Base-by-base conservation (phyloP, 305 asterid genomes). In the Fraxinus sp. region DNA sequence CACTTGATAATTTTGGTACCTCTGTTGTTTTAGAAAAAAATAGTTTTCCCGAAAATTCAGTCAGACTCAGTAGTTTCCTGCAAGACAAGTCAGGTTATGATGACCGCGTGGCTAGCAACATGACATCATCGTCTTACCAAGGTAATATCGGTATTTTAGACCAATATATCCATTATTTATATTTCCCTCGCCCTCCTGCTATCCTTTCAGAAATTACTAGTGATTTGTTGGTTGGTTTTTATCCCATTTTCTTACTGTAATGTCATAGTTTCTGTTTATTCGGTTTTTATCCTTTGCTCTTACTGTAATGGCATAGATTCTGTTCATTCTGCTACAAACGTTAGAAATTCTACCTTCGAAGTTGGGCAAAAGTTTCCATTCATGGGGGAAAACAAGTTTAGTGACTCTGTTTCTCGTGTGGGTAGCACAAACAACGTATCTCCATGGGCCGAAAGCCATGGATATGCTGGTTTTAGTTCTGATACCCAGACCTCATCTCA, bases 361-460 rank as follows among this genome's bases (percentile, higher is more conserved):
- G 82, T 59, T 82, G 90, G 89, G 84, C 86, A 80, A 76, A 88
- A 85, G 41, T 82, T 84, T 81, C 84, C 97, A 84, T 91, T 85
- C 76, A 71, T 26, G 83, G 90, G 83, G 83, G 92, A 91, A 78
- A 84, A 84, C 89, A 89, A 87, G 83, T 78, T 79, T 64, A 83
- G 84, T 81, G 85, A 89, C 76, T 81, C 90, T 76, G 81, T 66
- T 75, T 85, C 80, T 84, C 85, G 84, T 86, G 33, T 85, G 72
- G 84, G 81, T 79, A 76, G 84, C 83, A 85, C 82, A 41, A 91
- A 88, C 73, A 79, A 83, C 55, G 84, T 90, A 77, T 86, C 90
- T 79, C 85, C 89, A 36, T 89, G 93, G 98, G 78, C 83, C 30
- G 80, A 91, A 22, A 92, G 89, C 73, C 20, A 81, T 55, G 85